A percentile compares a stretch with the other conserved stretches of the same genome.
Conservation (phyloP, 2,329 filamentous ascomycete species). For the Apiospora pterosperma region DNA sequence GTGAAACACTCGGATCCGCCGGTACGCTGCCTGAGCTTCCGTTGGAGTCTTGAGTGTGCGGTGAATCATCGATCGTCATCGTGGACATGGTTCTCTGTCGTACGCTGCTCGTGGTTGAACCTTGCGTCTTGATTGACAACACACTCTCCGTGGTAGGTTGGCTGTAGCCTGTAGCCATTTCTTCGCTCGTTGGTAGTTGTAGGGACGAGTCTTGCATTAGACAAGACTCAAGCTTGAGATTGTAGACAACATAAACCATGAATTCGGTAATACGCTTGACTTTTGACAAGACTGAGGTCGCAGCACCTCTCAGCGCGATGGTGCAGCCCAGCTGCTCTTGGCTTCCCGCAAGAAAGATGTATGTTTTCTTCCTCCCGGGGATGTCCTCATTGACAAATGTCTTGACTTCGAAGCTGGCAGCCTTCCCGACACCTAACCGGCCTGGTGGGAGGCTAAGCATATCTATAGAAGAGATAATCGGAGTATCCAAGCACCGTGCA, state of each 20-base stretch:
- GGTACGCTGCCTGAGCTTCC: constrained; percentile 13
- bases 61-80: constrained; percentile 16
- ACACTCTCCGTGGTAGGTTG: constrained; percentile 34
- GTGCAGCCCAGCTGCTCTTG: constrained; percentile 89
- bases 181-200: constrained; percentile 66
- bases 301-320: constrained; percentile 82
- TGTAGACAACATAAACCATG: constrained; percentile 99
- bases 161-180: constrained; percentile 36
- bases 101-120: constrained; percentile 11
- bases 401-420: constrained; percentile 88
- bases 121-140: constrained; percentile 26
- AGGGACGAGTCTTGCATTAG: constrained; percentile 91
- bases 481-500: constrained; percentile 84
- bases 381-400: constrained; percentile 82
- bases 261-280: constrained; percentile 96
- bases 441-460: constrained; percentile 72
- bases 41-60: constrained; percentile 15
- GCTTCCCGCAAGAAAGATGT: constrained; percentile 91
- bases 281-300: constrained; percentile 65
- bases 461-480: constrained; percentile 91
- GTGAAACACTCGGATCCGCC: constrained; percentile 13
- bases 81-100: constrained; percentile 17
- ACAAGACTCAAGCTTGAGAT: constrained; percentile 91
- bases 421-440: constrained; percentile 72
- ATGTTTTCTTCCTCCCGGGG: constrained; percentile 80